Base-by-base conservation (phyloP, 805 yeast genomes). In the baker's yeast (Saccharomyces cerevisiae) region DNA sequence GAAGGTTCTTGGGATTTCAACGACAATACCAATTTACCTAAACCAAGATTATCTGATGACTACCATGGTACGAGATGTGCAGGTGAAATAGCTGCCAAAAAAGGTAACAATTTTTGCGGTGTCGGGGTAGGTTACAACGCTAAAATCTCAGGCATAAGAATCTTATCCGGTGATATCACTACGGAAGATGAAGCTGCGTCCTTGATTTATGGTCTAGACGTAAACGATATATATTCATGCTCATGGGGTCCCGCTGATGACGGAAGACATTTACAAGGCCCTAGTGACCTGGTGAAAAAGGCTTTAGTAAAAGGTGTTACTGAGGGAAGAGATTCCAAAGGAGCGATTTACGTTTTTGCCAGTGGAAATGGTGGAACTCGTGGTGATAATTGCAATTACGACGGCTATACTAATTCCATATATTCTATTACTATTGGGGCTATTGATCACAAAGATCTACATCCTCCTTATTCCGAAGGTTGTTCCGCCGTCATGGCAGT, bases 181-280 rank as follows among this genome's bases (percentile, higher is more conserved):
- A 75, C 88, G 2, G 96, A 85, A 55, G 96, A 91, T 58, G 99
- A 94, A 70, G 98, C 98, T 0, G 81, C 87, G 2, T 87, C 98
- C 1, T 74, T 94, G 76, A 77, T 87, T 41, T 86, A 87, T 70
- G 91, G 83, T 0, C 73, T 87, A 58, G 91, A 89, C 57, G 79
- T 81, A 28, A 94, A 94, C 70, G 96, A 94, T 69, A 94, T 94
- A 43, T 94, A 90, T 68, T 88, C 96, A 2, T 94, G 99, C 70
- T 89, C 97, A 3, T 94, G 99, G 99, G 99, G 99, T 6, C 99
- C 99, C 1, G 80, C 89, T 2, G 99, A 94, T 69, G 88, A 92
- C 68, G 99, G 99, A 0, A 76, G 70, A 54, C 80, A 96, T 1
- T 81, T 94, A 78, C 90, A 88, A 51, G 94, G 82, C 3, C 99